Percentiles rank a stretch among this genome's conserved stretches.
Conservation (phyloP, 306 rosid genomes). For the Senna siamea region DNA sequence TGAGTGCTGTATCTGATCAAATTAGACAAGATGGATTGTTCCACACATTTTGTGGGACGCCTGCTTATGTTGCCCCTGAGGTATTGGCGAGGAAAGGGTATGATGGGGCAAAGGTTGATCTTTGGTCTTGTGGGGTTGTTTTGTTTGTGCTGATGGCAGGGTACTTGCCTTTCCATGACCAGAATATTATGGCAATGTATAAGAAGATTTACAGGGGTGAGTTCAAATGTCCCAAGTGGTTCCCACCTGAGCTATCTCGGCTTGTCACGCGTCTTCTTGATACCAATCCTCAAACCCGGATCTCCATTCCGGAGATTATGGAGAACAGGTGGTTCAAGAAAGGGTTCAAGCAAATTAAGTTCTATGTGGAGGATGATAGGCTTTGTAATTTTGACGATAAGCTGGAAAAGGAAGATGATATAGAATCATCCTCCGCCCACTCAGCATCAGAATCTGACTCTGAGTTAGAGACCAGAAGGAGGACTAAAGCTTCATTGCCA, state of each 20-base stretch:
- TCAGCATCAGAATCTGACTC: constrained; percentile 50
- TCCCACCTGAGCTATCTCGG: constrained; percentile 64
- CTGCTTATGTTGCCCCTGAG: constrained; percentile 97
- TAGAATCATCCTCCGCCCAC: constrained; percentile 56
- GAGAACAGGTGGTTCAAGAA: constrained; percentile 89
- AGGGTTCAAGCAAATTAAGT: constrained; percentile 83
- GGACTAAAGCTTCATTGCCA: constrained; percentile 37
- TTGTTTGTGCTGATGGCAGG: constrained; percentile 94
- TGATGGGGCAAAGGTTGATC: constrained; percentile 85
- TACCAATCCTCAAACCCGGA: constrained; percentile 70
- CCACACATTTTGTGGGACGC: constrained; percentile 94
- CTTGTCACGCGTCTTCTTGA: constrained; percentile 63
- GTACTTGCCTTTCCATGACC: constrained; percentile 86
- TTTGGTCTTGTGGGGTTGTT: constrained; percentile 92
- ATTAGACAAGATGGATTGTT: constrained; percentile 86
- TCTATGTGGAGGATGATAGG: constrained; percentile 85
- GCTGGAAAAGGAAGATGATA: constrained; percentile 32
- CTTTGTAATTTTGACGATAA: constrained; percentile 66
- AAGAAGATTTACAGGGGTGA: constrained; percentile 89
- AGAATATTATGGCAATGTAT: constrained; percentile 88
- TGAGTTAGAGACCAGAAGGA: constrained; percentile 46
- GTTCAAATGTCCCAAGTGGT: constrained; percentile 88
- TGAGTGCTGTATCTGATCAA: constrained; percentile 89
- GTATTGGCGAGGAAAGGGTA: constrained; percentile 81
- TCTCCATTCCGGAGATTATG: constrained; percentile 81